phyloP scores from a whole-genome alignment of 1,284 basidiomycete genomes.

The Sanghuangporus weigelae region DNA sequence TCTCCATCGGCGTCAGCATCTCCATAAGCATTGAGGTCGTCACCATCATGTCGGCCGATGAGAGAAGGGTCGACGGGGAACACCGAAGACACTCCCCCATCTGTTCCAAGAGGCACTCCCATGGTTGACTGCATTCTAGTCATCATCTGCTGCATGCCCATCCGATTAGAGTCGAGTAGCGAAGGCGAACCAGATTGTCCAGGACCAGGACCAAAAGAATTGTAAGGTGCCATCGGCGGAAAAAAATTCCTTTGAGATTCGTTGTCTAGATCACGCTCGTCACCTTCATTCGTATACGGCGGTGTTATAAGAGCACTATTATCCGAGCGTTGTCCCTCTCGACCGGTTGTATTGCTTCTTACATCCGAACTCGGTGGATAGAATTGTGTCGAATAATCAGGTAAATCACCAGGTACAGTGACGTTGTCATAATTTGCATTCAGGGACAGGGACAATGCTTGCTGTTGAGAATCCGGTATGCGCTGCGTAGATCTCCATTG shows the following conservation, averaged over 20 bases:
- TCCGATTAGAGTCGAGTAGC: background rate
- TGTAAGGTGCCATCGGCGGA: background rate
- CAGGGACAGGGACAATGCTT: background rate
- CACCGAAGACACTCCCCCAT: background rate
- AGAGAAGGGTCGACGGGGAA: constrained; percentile 13
- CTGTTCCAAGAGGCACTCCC: background rate
- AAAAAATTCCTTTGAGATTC: background rate
- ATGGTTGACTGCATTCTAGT: background rate
- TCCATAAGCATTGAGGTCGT: background rate
- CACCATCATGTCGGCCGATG: background rate
- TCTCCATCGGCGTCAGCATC: background rate
- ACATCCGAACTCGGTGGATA: constrained; percentile 3
- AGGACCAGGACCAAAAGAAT: background rate
- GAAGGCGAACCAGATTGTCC: background rate
- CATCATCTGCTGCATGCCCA: background rate
- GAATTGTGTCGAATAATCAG: background rate
- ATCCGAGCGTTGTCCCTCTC: background rate
- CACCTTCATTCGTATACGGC: constrained; percentile 9
- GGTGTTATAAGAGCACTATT: background rate
- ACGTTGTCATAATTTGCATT: background rate
- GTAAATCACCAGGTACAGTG: background rate
- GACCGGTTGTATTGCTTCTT: background rate
- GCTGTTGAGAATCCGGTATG: background rate
- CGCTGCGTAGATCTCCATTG: background rate
- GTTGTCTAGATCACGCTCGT: background rate